Evolutionary conservation across 116 monocot genomes (phyloP), one percentile per base, ranked within the genome.

Genomic region (Trichopus zeylanicus): DNA sequence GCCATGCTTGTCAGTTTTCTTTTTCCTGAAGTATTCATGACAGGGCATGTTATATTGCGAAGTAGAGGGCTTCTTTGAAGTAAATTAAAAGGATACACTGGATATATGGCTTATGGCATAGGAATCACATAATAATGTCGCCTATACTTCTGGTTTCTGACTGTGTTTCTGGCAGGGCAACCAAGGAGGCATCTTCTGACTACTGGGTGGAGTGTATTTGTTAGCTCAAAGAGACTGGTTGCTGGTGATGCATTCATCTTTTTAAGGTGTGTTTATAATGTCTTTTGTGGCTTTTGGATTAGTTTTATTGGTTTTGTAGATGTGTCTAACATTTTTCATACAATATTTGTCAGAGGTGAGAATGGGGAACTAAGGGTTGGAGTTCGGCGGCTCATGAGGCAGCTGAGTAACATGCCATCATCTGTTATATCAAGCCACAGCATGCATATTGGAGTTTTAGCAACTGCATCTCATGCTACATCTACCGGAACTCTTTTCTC

Each of bases 191-290:
- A 92, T 66, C 62, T 92, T 29, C 84, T 92, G 26, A 92, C 92
- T 15, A 92, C 92, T 29, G 92, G 92, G n/a, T 92, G 92, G 92
- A 92, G 92, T 73, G 81, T 84, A 13, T 92, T 92, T 81, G 92
- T 92, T 6, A 92, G 92, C 51, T 75, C 87, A 47, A 92, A 92
- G 71, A 70, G 76, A 74, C 70, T 92, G 61, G 81, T 76, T 25
- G 92, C 92, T 66, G 92, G 92, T 21, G 92, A 92, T 73, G 87
- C 92, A 64, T 87, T 92, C 71, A 87, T 92, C 56, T 92, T 92
- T 67, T 51, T 92, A 26, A 81, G 92, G 92, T 70, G n/a, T n/a
- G 78, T 38, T 33, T 6, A 22, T 61, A 51, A 5, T 3, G 33
- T 1, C 4, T 38, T 23, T 28, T 54, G 10, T 3, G 15, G 48